Evolutionary conservation across 164 flowering plant species (phyloP).

Genomic region (Vitis labrusca): DNA sequence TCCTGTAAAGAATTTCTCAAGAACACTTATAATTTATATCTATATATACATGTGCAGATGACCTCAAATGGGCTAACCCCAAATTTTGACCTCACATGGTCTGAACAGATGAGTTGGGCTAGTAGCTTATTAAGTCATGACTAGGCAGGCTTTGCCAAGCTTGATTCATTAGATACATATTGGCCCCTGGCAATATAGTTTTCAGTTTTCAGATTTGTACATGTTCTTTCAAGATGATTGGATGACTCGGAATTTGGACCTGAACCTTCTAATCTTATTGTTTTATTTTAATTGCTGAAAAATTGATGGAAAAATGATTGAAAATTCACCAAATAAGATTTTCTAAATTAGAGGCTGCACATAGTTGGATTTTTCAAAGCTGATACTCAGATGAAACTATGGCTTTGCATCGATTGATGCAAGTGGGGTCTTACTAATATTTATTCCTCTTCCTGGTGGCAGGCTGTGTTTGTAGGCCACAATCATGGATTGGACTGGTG

Average conservation of each 20-base stretch:
- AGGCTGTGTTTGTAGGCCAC: constrained; percentile 93
- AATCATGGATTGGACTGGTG: constrained; percentile 96
- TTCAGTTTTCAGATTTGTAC: background rate
- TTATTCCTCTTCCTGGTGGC: constrained; percentile 9
- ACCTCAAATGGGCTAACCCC: background rate
- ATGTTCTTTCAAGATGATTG: no score
- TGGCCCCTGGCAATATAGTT: background rate
- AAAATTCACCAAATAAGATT: no score
- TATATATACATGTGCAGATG: background rate
- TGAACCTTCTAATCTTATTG: background rate
- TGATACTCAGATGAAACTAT: no score
- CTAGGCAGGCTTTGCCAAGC: background rate
- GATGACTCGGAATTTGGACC: background rate
- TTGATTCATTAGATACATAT: background rate
- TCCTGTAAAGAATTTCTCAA: no score
- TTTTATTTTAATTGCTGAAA: no score
- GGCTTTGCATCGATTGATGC: background rate
- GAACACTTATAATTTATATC: no score
- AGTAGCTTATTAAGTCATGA: background rate
- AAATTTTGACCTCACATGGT: background rate
- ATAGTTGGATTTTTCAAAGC: no score
- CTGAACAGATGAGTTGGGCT: background rate
- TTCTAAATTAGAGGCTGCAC: no score
- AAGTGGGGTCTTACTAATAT: background rate
- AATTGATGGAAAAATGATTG: no score